Evolutionary conservation across 2,329 filamentous ascomycete genomes (phyloP), one percentile per base, ranked within the genome.

Genomic region (Blastomyces silverae): DNA sequence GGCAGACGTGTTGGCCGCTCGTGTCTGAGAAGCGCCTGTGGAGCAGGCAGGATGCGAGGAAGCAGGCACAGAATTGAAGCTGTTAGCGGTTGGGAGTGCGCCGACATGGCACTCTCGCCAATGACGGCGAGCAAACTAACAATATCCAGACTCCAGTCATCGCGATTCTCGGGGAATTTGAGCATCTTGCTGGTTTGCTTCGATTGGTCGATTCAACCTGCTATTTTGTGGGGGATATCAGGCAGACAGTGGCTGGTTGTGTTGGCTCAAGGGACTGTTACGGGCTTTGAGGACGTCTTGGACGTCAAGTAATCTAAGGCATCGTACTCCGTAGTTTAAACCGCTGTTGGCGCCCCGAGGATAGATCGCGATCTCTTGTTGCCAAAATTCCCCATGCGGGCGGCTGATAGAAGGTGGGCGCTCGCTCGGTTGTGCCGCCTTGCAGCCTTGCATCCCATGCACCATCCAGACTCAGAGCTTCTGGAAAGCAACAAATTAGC

Each of bases 111-210:
- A 2, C 80, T 81, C 74, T 87, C 85, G 71, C 85, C 85, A 64
- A 87, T 84, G 69, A 87, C 83, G 66, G 85, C 85, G 62, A 87
- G 81, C 39, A 87, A 81, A 46, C 84, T 85, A 65, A 87, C 84
- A 57, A 86, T 84, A 70, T 87, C 85, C 57, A 87, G 79, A 50
- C 81, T 80, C 84, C 84, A 86, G 66, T 79, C 79, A 57, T 63
- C 39, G 42, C 62, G 62, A 6, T 58, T 46, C 31, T 34, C 17
- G 10, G 62, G 62, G 42, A 63, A 63, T 56, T 48, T 58, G 62
- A 63, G 62, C 62, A 57, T 63, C 15, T 44, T 25, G 56, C 22
- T 39, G 10, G 17, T 42, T 13, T 28, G 37, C n/a, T 20, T 39
- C 37, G 37, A 39, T 39, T 34, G 31, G 20, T 39, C 20, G 17